Evolutionary conservation across 768 basidiomycete species (phyloP).

Genomic region (Amanita pseudoporphyria): DNA sequence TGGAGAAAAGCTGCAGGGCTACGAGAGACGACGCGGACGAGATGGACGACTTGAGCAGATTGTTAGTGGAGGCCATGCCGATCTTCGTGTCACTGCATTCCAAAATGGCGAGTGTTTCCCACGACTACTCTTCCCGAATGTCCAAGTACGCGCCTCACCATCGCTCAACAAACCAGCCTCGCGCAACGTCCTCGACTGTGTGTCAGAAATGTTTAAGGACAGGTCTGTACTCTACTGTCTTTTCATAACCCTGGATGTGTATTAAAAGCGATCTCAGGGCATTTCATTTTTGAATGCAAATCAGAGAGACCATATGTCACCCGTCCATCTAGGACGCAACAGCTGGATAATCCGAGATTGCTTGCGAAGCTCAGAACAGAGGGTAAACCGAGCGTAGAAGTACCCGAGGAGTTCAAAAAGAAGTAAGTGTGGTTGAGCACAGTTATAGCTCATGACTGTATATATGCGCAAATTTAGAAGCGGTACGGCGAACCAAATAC

Average conservation of each 20-base stretch:
- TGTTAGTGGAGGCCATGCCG: constrained; percentile 9
- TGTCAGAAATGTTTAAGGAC: constrained; percentile 77
- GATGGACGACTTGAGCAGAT: constrained; percentile 24
- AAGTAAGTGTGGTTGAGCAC: constrained; percentile 34
- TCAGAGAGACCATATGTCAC: constrained; percentile 70
- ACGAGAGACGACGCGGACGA: constrained; percentile 60
- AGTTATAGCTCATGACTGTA: neutral
- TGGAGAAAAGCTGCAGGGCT: constrained; percentile 76
- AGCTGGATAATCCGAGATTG: constrained; percentile 68
- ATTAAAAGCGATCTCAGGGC: constrained; percentile 38
- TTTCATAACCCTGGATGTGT: neutral
- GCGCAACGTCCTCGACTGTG: constrained; percentile 54
- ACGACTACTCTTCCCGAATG: constrained; percentile 31
- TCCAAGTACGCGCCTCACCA: constrained; percentile 76
- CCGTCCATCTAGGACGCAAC: constrained; percentile 82
- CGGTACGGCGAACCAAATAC: constrained; percentile 78
- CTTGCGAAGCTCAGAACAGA: constrained; percentile 59
- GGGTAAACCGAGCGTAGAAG: constrained; percentile 70
- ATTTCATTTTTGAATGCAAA: constrained; percentile 91
- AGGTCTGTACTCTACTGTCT: constrained; percentile 29
- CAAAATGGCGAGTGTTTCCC: neutral
- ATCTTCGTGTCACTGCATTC: neutral
- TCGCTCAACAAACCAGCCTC: constrained; percentile 49
- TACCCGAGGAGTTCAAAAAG: constrained; percentile 86
- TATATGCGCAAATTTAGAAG: constrained; percentile 21